Conservation (phyloP, 345 rosid species). For the Acer negundo region DNA sequence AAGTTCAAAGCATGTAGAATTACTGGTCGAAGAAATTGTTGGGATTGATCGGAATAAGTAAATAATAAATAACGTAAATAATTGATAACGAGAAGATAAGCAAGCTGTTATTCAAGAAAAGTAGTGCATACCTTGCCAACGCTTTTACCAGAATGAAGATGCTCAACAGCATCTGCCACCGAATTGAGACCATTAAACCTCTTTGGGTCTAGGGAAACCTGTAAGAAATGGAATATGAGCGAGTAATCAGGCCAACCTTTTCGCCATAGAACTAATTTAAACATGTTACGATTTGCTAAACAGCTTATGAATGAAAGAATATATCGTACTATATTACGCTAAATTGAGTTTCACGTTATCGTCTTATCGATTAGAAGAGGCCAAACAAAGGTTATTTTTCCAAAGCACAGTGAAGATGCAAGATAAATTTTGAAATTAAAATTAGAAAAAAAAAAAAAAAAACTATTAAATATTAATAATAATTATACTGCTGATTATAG, state of each 20-base stretch:
- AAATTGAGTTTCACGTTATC: neutral
- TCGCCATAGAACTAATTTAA: neutral
- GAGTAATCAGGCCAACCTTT: constrained; percentile 6
- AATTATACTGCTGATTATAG: neutral
- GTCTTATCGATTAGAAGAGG: neutral
- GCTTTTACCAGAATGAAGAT: constrained; percentile 96
- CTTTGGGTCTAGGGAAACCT: constrained; percentile 79
- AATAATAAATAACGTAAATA: too few relatives aligned
- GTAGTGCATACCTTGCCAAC: constrained; percentile 72
- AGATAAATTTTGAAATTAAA: neutral
- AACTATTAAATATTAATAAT: neutral
- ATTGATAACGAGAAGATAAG: neutral
- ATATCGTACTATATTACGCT: neutral
- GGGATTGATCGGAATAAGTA: neutral
- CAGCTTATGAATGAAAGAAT: neutral
- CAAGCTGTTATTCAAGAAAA: neutral
- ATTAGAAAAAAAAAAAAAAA: neutral
- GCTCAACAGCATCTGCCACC: constrained; percentile 90
- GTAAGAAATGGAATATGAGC: neutral
- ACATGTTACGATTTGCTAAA: neutral
- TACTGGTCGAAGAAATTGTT: neutral
- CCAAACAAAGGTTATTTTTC: neutral
- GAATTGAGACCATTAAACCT: constrained; percentile 65
- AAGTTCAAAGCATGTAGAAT: neutral
- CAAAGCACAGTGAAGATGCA: neutral